Base-by-base conservation (phyloP, 2,329 filamentous ascomycete species). In the Alternaria panax region DNA sequence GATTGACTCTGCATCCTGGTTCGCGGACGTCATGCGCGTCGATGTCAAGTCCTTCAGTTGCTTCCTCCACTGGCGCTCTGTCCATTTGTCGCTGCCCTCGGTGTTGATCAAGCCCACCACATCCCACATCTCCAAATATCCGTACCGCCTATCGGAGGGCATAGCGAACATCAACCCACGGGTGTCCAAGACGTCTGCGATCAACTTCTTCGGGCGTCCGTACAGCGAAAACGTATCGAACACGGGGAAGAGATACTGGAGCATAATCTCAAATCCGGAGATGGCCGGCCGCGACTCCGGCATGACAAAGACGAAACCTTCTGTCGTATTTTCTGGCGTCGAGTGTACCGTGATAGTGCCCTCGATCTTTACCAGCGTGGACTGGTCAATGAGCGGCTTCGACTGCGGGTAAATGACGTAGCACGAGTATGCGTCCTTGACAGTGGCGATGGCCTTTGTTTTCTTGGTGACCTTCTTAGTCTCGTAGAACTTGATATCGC, bases 291-390 rank as follows among this genome's bases (percentile, higher is more conserved):
- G 92, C 1, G 90, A 87, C 77, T 99, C 95, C 4, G 95, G 95
- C 93, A 99, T 97, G 67, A 98, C 89, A 73, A 99, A 99, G 5
- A 99, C 92, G 70, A 97, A 97, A 0, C 95, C 95, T 75, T 99
- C 95, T 0, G 90, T 91, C 2, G 88, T 88, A 0, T 90, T 89
- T 24, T 92, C 88, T 8, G 91, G 89, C 12, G 88, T 86, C 0
- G 90, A 90, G 79, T 97, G 93, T 38, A 97, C 92, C 0, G 91
- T 93, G 61, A 99, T 92, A 63, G 88, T 88, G 9, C 93, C 95
- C 79, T 99, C 95, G 27, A 99, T 86, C 79, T 99, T 99, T 64
- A 98, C 86, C 60, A 99, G 81, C 0, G 94, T 97, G 1, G 95
- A 98, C 59, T 94, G 92, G 68, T 99, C 93, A 58, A 99, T 96